Percentiles rank a stretch among this genome's conserved stretches.
phyloP scores from a whole-genome alignment of 257 asterid species.

The Gentiana dahurica region DNA sequence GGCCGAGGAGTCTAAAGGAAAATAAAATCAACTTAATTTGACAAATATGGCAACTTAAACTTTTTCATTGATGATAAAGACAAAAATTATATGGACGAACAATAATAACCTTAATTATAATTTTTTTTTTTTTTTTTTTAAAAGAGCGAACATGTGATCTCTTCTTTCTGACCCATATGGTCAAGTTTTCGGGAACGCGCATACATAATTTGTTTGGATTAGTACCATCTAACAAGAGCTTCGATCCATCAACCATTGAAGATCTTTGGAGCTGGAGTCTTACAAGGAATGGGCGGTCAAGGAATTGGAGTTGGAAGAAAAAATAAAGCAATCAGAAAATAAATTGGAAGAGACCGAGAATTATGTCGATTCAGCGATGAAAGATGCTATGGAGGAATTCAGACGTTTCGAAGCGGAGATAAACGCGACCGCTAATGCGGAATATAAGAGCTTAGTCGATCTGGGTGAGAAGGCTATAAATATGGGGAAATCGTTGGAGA shows the following conservation, averaged over 20 bases:
- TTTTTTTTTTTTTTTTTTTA: too few species aligned
- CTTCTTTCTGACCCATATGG: too few species aligned
- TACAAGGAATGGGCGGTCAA: conserved; percentile 86
- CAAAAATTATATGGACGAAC: too few species aligned
- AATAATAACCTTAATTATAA: too few species aligned
- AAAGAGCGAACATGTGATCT: too few species aligned
- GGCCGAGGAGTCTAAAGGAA: too few species aligned
- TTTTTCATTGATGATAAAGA: too few species aligned
- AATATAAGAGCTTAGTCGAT: conserved; percentile 34
- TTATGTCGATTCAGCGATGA: conserved; percentile 63
- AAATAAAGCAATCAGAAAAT: conserved; percentile 27
- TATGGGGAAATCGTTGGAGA: conserved; percentile 51
- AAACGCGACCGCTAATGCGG: conserved; percentile 29
- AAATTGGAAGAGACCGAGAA: conserved; percentile 44
- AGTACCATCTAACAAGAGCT: conserved; percentile 27
- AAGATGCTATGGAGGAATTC: conserved; percentile 83
- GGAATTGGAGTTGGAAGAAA: conserved; percentile 43
- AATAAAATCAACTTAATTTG: too few species aligned
- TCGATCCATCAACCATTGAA: conserved; percentile 66
- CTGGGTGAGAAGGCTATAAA: conserved; percentile 47
- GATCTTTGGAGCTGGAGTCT: conserved; percentile 70
- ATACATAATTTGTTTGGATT: too few species aligned
- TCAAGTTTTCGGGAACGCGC: too few species aligned
- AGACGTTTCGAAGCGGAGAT: conserved; percentile 66
- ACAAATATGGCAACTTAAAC: too few species aligned